Evolutionary conservation across 2,329 filamentous ascomycete species (phyloP).

Genomic region (Claviceps cyperi): DNA sequence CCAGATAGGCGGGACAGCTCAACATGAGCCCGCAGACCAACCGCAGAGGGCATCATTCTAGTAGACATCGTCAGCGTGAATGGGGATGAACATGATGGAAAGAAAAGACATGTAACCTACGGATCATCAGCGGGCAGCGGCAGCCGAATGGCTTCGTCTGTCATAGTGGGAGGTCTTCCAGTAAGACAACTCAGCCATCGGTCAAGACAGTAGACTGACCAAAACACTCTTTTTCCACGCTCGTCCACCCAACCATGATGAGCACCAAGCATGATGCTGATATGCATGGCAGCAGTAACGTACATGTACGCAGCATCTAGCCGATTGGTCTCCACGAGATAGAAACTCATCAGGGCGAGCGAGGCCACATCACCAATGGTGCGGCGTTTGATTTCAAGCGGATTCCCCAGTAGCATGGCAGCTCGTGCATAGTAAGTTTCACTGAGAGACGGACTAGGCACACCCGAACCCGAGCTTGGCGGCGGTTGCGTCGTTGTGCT

Average conservation of each 20-base stretch:
- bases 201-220: conserved; percentile 38
- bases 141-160: conserved; percentile 32
- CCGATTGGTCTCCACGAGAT: conserved; percentile 33
- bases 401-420: conserved; percentile 29
- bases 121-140: conserved; percentile 23
- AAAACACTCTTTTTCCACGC: conserved; percentile 31
- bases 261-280: conserved; percentile 33
- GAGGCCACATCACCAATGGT: conserved; percentile 29
- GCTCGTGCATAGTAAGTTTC: conserved; percentile 32
- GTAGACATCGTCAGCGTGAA: background rate
- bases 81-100: background rate
- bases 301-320: conserved; percentile 34
- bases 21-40: conserved; percentile 30
- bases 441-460: conserved; percentile 19
- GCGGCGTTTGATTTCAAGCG: conserved; percentile 26
- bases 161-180: conserved; percentile 31
- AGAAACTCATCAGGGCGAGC: conserved; percentile 32
- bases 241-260: conserved; percentile 30
- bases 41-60: conserved; percentile 28
- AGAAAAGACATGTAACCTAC: conserved; percentile 18
- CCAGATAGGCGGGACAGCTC: conserved; percentile 32
- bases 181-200: conserved; percentile 34
- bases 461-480: conserved; percentile 5
- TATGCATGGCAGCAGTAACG: conserved; percentile 31
- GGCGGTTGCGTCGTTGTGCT: conserved; percentile 5